Conservation (phyloP, 1,284 basidiomycete genomes). For the Leucoagaricus sp. region DNA sequence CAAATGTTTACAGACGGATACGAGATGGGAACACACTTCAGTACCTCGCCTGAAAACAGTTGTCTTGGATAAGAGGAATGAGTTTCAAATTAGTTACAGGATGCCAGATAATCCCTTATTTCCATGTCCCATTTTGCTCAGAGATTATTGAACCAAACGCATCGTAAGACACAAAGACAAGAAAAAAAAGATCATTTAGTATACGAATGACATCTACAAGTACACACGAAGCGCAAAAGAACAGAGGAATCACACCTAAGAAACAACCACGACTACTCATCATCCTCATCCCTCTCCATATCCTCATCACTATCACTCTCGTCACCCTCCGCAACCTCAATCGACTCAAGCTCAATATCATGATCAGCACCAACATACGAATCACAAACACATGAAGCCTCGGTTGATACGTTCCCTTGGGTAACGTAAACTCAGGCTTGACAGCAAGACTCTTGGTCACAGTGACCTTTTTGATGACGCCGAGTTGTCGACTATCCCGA, state of each 20-base stretch:
- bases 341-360: constrained; percentile 77
- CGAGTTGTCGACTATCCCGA: constrained; percentile 68
- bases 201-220: not conserved
- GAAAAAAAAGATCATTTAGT: too few species aligned
- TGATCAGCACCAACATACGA: constrained; percentile 91
- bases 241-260: not conserved
- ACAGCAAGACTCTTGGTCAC: constrained; percentile 77
- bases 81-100: too few species aligned
- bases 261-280: constrained; percentile 19
- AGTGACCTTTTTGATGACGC: constrained; percentile 95
- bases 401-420: constrained; percentile 81
- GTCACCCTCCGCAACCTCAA: constrained; percentile 88
- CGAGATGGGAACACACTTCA: too few species aligned
- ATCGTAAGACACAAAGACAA: too few species aligned
- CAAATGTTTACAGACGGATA: too few species aligned
- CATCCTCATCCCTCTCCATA: constrained; percentile 49
- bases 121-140: too few species aligned
- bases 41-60: too few species aligned
- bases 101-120: too few species aligned
- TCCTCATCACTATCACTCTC: constrained; percentile 81
- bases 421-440: constrained; percentile 88
- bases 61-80: too few species aligned
- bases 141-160: too few species aligned
- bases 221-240: not conserved
- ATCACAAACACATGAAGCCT: constrained; percentile 95